Percentiles rank a stretch among this genome's conserved stretches.
Evolutionary conservation across 441 rosid species (phyloP).

Genomic region (Macaranga tanarius): DNA sequence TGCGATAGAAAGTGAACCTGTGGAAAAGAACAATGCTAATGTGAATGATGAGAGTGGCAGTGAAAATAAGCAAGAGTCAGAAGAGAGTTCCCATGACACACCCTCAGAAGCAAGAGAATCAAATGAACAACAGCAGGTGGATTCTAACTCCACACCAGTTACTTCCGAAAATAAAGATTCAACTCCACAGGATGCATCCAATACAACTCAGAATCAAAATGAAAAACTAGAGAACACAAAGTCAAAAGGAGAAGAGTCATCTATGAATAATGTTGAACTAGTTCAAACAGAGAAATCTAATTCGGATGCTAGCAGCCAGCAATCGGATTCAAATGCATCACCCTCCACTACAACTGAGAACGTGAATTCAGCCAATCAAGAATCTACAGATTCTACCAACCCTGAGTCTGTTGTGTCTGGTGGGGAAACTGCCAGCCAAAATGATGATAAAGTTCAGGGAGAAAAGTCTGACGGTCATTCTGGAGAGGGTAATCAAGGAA

Average conservation of each 20-base stretch:
- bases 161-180: conserved; percentile 17
- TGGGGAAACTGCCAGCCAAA: conserved; percentile 36
- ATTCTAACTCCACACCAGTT: conserved; percentile 23
- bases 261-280: conserved; percentile 28
- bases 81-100: conserved; percentile 30
- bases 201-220: conserved; percentile 27
- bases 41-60: conserved; percentile 29
- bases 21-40: conserved; percentile 32
- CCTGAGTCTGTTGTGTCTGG: conserved; percentile 31
- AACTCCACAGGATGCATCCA: conserved; percentile 6
- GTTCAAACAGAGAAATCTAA: conserved; percentile 44
- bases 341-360: conserved; percentile 40
- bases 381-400: conserved; percentile 37
- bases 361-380: conserved; percentile 36
- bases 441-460: conserved; percentile 27
- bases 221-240: conserved; percentile 20
- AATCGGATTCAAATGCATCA: conserved; percentile 42
- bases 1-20: conserved; percentile 30
- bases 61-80: conserved; percentile 35
- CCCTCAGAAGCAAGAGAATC: conserved; percentile 31
- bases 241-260: conserved; percentile 31
- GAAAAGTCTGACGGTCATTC: conserved; percentile 29
- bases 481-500: conserved; percentile 37
- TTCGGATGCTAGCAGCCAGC: conserved; percentile 41
- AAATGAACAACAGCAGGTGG: conserved; percentile 30